phyloP scores from a whole-genome alignment of 306 rosid species.

The Castanospermum australe region DNA sequence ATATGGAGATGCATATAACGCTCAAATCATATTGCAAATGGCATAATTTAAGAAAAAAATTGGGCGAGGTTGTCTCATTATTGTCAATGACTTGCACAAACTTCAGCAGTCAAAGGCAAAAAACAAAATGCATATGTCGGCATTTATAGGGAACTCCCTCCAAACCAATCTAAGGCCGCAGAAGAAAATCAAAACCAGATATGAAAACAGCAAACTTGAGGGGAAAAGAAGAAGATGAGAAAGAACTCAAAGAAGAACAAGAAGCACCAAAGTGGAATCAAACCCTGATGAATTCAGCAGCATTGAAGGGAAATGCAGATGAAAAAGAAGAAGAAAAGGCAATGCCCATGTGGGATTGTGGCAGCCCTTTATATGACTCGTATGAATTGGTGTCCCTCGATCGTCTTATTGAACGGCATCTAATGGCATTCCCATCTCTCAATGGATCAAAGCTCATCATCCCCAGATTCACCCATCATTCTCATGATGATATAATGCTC shows the following conservation, averaged over 20 bases:
- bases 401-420: constrained; percentile 57
- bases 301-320: constrained; percentile 18
- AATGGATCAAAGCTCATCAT: constrained; percentile 41
- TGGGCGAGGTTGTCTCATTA: neutral
- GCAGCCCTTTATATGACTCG: constrained; percentile 72
- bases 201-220: neutral
- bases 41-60: neutral
- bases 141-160: constrained; percentile 24
- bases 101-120: constrained; percentile 11
- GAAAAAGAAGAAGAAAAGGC: constrained; percentile 13
- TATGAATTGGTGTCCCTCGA: constrained; percentile 53
- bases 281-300: neutral
- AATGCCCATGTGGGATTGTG: constrained; percentile 69
- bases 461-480: constrained; percentile 20
- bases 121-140: neutral
- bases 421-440: constrained; percentile 48
- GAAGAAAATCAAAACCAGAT: constrained; percentile 1
- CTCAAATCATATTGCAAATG: neutral
- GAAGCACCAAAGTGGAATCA: neutral
- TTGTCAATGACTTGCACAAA: constrained; percentile 1
- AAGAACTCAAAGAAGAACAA: constrained; percentile 9
- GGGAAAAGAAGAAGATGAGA: neutral
- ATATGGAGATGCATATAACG: neutral
- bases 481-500: neutral
- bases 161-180: neutral